Evolutionary conservation across 768 basidiomycete genomes (phyloP).

Genomic region (Hericium alpestre): DNA sequence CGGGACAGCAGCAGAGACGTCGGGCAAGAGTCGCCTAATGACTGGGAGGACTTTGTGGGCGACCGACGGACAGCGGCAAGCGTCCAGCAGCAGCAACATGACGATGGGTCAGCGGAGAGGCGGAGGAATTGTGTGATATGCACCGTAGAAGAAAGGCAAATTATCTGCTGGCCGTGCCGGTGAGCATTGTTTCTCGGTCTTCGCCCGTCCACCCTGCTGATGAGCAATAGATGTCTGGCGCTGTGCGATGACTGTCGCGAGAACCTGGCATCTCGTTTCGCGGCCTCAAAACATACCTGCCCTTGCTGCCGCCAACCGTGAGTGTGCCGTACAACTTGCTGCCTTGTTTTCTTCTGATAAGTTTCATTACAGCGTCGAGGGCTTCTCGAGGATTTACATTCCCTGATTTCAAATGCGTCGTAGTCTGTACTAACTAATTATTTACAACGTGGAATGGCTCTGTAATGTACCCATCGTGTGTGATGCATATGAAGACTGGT

Average conservation of each 20-base stretch:
- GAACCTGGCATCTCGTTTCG: constrained; percentile 42
- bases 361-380: constrained; percentile 28
- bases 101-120: constrained; percentile 15
- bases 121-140: constrained; percentile 56
- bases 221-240: constrained; percentile 30
- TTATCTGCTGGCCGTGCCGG: constrained; percentile 85
- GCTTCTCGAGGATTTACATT: constrained; percentile 54
- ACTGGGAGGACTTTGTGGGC: constrained; percentile 21
- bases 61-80: constrained; percentile 18
- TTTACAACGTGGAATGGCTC: neutral
- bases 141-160: constrained; percentile 51
- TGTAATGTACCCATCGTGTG: no score
- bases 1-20: constrained; percentile 6
- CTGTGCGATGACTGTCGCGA: constrained; percentile 60
- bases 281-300: constrained; percentile 50
- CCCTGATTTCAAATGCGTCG: constrained; percentile 23
- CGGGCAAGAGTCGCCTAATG: constrained; percentile 5
- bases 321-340: constrained; percentile 6
- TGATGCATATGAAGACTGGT: no score
- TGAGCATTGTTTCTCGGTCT: constrained; percentile 20
- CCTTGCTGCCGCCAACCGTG: constrained; percentile 51
- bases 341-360: neutral
- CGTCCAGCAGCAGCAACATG: constrained; percentile 1
- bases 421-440: neutral
- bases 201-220: neutral